A percentile compares a stretch with the other conserved stretches of the same genome.
phyloP scores from a whole-genome alignment of 2,329 filamentous ascomycete genomes.

The Hysterium pulicare region DNA sequence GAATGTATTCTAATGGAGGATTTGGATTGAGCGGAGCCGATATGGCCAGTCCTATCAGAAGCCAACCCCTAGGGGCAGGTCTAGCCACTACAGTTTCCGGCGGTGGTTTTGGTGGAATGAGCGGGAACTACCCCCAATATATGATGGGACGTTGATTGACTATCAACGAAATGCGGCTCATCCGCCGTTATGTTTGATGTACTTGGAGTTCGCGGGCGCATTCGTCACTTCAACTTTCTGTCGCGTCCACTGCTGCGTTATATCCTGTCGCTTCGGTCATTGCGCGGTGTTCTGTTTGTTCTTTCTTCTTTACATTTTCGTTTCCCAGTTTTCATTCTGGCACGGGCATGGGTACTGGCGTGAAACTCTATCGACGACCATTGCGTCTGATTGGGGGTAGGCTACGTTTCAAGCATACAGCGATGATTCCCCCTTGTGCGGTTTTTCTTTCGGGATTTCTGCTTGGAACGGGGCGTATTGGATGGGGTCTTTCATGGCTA shows the following conservation, averaged over 20 bases:
- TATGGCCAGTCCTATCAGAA: conserved; percentile 27
- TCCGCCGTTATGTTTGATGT: conserved; percentile 34
- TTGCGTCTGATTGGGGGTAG: conserved; percentile 32
- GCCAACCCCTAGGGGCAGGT: conserved; percentile 28
- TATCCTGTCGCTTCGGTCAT: conserved; percentile 43
- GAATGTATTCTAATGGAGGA: conserved; percentile 36
- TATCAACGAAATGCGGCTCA: conserved; percentile 11
- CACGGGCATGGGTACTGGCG: conserved; percentile 41
- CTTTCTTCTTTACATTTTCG: conserved; percentile 22
- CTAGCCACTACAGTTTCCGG: conserved; percentile 29
- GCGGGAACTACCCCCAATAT: conserved; percentile 33
- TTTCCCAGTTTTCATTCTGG: conserved; percentile 31
- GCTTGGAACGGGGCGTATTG: conserved; percentile 28
- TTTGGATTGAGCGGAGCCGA: conserved; percentile 35
- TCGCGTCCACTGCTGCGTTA: conserved; percentile 35
- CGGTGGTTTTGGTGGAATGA: conserved; percentile 30
- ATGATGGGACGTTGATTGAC: conserved; percentile 37
- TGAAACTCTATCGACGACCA: conserved; percentile 30
- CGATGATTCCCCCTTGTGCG: conserved; percentile 44
- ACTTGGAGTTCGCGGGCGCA: conserved; percentile 28
- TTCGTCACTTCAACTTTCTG: conserved; percentile 27
- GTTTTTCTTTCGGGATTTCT: conserved; percentile 29
- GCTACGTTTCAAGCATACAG: conserved; percentile 42
- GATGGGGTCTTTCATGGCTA: conserved; percentile 11
- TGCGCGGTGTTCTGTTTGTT: conserved; percentile 29